phyloP scores from a whole-genome alignment of 2,329 filamentous ascomycete genomes.

The Neofusicoccum parvum region DNA sequence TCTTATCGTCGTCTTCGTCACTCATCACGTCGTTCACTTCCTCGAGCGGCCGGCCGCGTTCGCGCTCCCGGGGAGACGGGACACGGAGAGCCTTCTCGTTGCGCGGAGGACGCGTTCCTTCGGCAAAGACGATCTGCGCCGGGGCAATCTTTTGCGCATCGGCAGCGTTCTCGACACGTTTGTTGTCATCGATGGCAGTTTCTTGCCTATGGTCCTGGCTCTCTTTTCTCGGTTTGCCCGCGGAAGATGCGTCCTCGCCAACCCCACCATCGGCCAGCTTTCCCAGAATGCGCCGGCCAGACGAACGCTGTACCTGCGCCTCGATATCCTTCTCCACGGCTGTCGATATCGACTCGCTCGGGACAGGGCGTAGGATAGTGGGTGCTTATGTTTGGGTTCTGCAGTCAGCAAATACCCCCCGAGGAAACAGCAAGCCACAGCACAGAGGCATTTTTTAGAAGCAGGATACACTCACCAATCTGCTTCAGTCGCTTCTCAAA shows the following conservation, averaged over 20 bases:
- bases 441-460: too few species aligned
- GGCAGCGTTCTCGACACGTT: too few species aligned
- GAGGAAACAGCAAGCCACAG: too few species aligned
- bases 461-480: slow-evolving; percentile 22
- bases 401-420: too few species aligned
- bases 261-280: background rate
- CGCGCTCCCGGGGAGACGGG: background rate
- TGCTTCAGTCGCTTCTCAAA: slow-evolving; percentile 51
- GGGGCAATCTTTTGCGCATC: background rate
- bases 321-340: background rate
- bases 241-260: background rate
- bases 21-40: background rate
- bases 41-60: background rate
- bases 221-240: too few species aligned
- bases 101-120: background rate
- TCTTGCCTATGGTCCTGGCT: too few species aligned
- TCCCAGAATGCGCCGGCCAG: background rate
- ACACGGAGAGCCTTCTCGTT: background rate
- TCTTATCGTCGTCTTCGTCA: background rate
- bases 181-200: background rate
- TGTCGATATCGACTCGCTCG: background rate
- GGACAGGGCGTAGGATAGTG: slow-evolving; percentile 25
- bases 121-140: background rate
- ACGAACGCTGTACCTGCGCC: background rate
- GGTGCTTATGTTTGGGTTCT: slow-evolving; percentile 24